Base-by-base conservation (phyloP, 2,329 filamentous ascomycete genomes). In the Biscogniauxia sp. region DNA sequence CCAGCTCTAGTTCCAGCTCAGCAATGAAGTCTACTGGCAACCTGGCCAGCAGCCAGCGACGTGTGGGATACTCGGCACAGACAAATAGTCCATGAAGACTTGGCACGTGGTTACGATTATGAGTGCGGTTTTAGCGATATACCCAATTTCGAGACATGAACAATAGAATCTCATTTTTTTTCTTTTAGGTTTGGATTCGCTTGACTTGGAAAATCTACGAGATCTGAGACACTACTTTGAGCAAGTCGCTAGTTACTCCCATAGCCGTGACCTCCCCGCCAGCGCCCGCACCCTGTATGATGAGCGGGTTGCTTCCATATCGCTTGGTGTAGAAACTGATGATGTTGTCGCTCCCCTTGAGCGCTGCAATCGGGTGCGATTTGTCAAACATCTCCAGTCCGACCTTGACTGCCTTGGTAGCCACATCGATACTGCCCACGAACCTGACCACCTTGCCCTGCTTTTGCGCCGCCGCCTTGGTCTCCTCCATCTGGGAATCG, bases 271-370 rank as follows among this genome's bases (percentile, higher is more conserved):
- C 93, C 52, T 97, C 93, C 66, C 91, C 93, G 69, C 95, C 95
- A 25, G 95, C 95, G 63, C 93, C 95, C 41, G 92, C 93, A 61
- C 95, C 95, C 80, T 98, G 94, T 65, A 99, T 87, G 73, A 97
- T 97, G 64, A 99, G 82, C 51, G 95, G 93, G 77, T 94, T 96
- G 73, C 82, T 84, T 61, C 93, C 93, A 74, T 99, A 99, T 70
- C 95, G 85, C 82, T 96, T 90, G 5, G 95, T 99, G 79, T 97
- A 96, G 82, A 99, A 97, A 81, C 89, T 96, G 74, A 99, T 97
- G 75, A 99, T 96, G 81, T 99, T 99, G 75, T 98, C 95, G 76
- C 93, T 98, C 41, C 95, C 95, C 84, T 97, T 96, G 60, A 99
- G 83, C 54, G 91, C 90, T 15, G 95, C 95, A 78, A 99, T 97